These are phyloP conservation scores for Xerocomus alliaceus DNA, from an alignment of 1,284 basidiomycete species.

Conservation along the genomic window DNA sequence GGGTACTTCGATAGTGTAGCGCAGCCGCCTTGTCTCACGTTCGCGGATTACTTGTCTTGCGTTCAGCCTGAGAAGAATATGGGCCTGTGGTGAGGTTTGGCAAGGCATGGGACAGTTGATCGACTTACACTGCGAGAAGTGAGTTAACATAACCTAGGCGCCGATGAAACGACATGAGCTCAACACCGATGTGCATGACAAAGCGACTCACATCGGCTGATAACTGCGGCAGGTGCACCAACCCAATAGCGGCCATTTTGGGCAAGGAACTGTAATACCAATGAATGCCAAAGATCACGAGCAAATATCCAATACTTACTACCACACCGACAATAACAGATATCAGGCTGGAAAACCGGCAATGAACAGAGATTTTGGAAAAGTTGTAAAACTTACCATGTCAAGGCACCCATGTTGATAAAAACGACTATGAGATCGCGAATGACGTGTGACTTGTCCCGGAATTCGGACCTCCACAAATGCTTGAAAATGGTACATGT, in stretches of 20 bases:
- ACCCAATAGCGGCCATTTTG: slow-evolving; percentile 17
- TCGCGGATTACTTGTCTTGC: too few species aligned
- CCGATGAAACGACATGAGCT: background rate
- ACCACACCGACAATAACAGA: slow-evolving; percentile 13
- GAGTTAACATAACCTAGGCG: slow-evolving; percentile 21
- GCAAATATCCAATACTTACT: background rate
- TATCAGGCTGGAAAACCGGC: slow-evolving; percentile 10
- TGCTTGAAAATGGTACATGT: slow-evolving; percentile 17
- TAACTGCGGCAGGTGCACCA: slow-evolving; percentile 3
- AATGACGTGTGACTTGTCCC: background rate
- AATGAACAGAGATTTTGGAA: background rate
- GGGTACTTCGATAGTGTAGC: too few species aligned
- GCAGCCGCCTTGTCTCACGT: too few species aligned
- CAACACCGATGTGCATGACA: background rate
- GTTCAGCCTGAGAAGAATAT: too few species aligned
- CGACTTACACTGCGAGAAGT: slow-evolving; percentile 17
- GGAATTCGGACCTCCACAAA: slow-evolving; percentile 22
- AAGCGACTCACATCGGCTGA: slow-evolving; percentile 17
- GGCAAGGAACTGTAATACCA: background rate
- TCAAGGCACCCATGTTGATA: slow-evolving; percentile 22
- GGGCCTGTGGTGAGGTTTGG: too few species aligned
- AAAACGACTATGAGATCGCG: slow-evolving; percentile 18
- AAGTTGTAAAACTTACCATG: slow-evolving; percentile 5
- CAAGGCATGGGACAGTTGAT: too few species aligned
- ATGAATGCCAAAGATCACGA: background rate